Evolutionary conservation across 352 stramenopile genomes (phyloP), one percentile per base, ranked within the genome.

Genomic region (Nothophytophthora sp.): DNA sequence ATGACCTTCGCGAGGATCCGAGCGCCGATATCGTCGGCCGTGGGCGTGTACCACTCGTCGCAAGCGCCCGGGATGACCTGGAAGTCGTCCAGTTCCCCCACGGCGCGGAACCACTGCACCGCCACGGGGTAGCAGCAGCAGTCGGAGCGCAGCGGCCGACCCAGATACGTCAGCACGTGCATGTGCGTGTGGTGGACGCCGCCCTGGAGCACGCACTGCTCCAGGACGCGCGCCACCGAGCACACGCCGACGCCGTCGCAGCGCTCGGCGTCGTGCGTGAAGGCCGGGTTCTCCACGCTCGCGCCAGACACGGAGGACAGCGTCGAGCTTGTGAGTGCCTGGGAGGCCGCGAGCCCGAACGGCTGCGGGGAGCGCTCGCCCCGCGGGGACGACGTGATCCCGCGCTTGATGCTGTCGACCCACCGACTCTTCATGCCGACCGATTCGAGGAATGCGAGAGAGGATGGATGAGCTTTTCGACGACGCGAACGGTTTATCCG

Each of bases 171-270:
- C 19, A 90, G 62, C 35, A 92, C 56, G 50, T 91, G 82, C 60
- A 92, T 72, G 52, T 94, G 78, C 25, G 83, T 90, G 71, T 94
- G 83, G 63, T 94, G 83, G 42, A 92, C 70, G 55, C 83, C 81
- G 60, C 81, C 81, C 63, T 94, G 83, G 19, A 94, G 52, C 38
- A 83, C 76, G 36, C 79, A 88, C 35, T 86, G 73, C 36, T 90
- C 76, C 3, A 94, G 69, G 19, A 94, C 73, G 39, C 68, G 70
- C 10, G 65, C 36, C n/a, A 90, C 81, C 38, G 66, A 79, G 37
- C 83, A 94, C 43, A 61, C 48, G 27, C 74, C 76, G 13, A 78
- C 58, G 35, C 54, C 86, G 25, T 82, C 67, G 55, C 80, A 91
- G 20, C 71, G 73, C 22, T 88, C 75, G 8, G 58, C 29, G 20